A percentile compares a stretch with the other conserved stretches of the same genome.
Conservation (phyloP, 2,329 filamentous ascomycete species). For the Xylaria sp. region DNA sequence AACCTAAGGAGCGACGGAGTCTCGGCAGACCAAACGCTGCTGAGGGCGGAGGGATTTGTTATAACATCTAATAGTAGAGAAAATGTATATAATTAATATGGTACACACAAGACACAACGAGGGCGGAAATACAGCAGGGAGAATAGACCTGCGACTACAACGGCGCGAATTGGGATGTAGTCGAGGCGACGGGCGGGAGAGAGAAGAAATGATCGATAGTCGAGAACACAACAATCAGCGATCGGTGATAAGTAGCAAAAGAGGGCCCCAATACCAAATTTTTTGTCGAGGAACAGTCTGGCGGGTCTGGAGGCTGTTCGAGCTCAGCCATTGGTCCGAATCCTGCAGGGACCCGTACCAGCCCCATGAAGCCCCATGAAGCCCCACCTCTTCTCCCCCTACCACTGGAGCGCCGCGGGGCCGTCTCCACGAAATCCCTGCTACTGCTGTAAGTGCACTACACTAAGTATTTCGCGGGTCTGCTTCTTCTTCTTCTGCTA, state of each 20-base stretch:
- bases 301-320: neutral
- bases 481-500: no score
- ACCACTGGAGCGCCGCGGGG: neutral
- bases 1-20: slow-evolving; percentile 16
- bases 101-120: slow-evolving; percentile 1
- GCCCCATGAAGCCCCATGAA: no score
- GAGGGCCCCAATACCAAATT: slow-evolving; percentile 29
- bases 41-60: slow-evolving; percentile 25
- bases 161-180: no score
- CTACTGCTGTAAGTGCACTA: no score
- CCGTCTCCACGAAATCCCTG: neutral
- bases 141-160: neutral
- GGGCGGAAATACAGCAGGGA: neutral
- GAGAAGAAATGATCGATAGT: neutral
- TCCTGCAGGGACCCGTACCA: neutral
- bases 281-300: slow-evolving; percentile 25
- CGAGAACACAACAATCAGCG: no score
- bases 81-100: neutral
- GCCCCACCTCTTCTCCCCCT: no score
- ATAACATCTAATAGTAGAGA: slow-evolving; percentile 33
- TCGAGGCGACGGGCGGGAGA: neutral
- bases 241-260: slow-evolving; percentile 21
- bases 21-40: slow-evolving; percentile 34
- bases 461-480: neutral
- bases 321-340: slow-evolving; percentile 27